Conservation (phyloP, 2,329 filamentous ascomycete genomes). For the Cercospora beticola region DNA sequence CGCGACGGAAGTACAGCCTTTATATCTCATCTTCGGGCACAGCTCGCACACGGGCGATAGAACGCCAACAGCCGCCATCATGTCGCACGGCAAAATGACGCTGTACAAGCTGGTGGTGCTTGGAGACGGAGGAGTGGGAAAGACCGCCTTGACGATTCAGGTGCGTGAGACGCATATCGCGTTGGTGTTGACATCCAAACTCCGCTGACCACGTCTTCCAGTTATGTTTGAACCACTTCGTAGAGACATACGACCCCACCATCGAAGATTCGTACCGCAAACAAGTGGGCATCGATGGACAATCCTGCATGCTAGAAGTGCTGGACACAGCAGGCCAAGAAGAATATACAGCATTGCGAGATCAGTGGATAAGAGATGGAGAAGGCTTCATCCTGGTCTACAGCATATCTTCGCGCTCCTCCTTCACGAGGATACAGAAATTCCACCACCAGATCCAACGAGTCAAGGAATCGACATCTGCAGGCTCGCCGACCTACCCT, state of each 20-base stretch:
- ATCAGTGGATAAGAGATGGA: slow-evolving; percentile 98
- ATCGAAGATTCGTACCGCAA: slow-evolving; percentile 70
- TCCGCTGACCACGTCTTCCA: slow-evolving; percentile 43
- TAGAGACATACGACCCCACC: slow-evolving; percentile 78
- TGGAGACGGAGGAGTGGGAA: slow-evolving; percentile 96
- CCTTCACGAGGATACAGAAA: slow-evolving; percentile 89
- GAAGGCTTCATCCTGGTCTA: slow-evolving; percentile 98
- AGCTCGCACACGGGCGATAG: slow-evolving; percentile 9
- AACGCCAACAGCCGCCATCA: slow-evolving; percentile 19
- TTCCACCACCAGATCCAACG: slow-evolving; percentile 97
- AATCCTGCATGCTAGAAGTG: slow-evolving; percentile 96
- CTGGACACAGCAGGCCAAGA: slow-evolving; percentile 97
- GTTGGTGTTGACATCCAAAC: background rate
- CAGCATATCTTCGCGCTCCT: slow-evolving; percentile 95
- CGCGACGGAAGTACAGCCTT: slow-evolving; percentile 1
- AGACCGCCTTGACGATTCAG: slow-evolving; percentile 98
- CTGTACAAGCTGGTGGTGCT: slow-evolving; percentile 92
- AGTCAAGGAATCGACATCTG: slow-evolving; percentile 82
- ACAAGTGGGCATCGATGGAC: slow-evolving; percentile 80
- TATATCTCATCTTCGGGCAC: slow-evolving; percentile 18
- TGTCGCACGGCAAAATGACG: slow-evolving; percentile 43
- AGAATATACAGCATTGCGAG: slow-evolving; percentile 93
- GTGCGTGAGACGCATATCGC: slow-evolving; percentile 20
- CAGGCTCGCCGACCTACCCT: slow-evolving; percentile 72
- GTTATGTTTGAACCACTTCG: slow-evolving; percentile 96